These are phyloP conservation scores for Artemisia annua DNA, from an alignment of 129 eudicot species.

Conservation along the genomic window DNA sequence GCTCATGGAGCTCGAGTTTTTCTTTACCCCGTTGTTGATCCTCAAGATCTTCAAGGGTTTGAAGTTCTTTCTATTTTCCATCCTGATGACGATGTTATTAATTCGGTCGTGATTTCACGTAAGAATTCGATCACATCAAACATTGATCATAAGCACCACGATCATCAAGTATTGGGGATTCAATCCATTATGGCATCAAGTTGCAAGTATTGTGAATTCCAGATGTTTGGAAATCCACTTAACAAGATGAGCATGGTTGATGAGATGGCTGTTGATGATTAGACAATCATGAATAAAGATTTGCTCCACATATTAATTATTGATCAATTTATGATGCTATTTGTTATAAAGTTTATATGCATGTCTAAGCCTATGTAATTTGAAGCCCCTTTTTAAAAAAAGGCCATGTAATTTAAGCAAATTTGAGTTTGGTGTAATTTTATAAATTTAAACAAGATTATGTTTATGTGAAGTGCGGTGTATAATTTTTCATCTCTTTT, in stretches of 20 bases:
- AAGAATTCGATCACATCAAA: conserved; percentile 28
- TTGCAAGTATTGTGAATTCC: conserved; percentile 71
- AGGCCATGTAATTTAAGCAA: conserved; percentile 19
- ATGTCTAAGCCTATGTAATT: conserved; percentile 24
- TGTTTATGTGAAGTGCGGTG: not conserved
- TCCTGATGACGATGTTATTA: conserved; percentile 86
- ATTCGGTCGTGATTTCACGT: conserved; percentile 75
- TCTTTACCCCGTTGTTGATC: conserved; percentile 81
- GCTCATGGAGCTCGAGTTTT: conserved; percentile 94
- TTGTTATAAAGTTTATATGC: conserved; percentile 16
- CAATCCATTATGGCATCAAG: conserved; percentile 39
- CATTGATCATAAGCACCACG: conserved; percentile 23
- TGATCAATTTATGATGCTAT: not conserved
- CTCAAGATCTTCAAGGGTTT: conserved; percentile 70
- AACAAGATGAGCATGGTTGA: conserved; percentile 52
- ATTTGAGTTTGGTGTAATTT: conserved; percentile 14
- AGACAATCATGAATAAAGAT: conserved; percentile 23
- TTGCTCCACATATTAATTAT: not conserved
- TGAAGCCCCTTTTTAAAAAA: not conserved
- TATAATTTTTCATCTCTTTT: not conserved
- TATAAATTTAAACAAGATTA: not conserved
- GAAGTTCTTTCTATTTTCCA: conserved; percentile 81
- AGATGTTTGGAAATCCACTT: conserved; percentile 48
- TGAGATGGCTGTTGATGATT: conserved; percentile 62
- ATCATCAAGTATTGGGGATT: conserved; percentile 35